Evolutionary conservation across 257 asterid species (phyloP).

Genomic region (Plantago ovata): DNA sequence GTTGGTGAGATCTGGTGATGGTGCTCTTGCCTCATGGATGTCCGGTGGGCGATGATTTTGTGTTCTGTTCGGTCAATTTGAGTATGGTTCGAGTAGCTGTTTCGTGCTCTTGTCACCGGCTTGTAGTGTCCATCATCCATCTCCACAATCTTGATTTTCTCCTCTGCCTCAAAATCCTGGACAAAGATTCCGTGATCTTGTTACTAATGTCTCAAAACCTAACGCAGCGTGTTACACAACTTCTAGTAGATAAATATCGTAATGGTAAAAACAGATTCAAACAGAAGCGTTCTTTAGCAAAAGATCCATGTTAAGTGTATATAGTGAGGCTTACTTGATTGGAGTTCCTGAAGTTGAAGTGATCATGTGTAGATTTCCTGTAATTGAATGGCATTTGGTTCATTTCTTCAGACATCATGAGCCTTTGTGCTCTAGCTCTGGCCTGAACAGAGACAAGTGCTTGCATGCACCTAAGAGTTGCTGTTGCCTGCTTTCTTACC

Average conservation of each 20-base stretch:
- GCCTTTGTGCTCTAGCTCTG: slow-evolving; percentile 74
- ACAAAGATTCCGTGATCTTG: background rate
- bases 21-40: slow-evolving; percentile 37
- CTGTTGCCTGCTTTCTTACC: slow-evolving; percentile 82
- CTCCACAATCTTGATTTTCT: slow-evolving; percentile 89
- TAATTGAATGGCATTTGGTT: slow-evolving; percentile 49
- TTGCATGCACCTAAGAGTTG: slow-evolving; percentile 90
- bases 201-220: background rate
- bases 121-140: slow-evolving; percentile 74
- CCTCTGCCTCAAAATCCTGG: slow-evolving; percentile 69
- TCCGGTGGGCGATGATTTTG: slow-evolving; percentile 28
- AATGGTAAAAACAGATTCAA: too few relatives aligned
- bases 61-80: slow-evolving; percentile 38
- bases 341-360: slow-evolving; percentile 30
- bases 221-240: too few relatives aligned
- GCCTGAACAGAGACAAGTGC: slow-evolving; percentile 78
- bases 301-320: too few relatives aligned
- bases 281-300: too few relatives aligned
- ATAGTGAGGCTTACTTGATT: slow-evolving; percentile 41
- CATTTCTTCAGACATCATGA: slow-evolving; percentile 50
- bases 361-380: slow-evolving; percentile 64
- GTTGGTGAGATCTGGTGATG: slow-evolving; percentile 53
- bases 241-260: too few relatives aligned
- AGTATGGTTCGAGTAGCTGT: slow-evolving; percentile 62
- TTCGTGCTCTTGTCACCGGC: slow-evolving; percentile 49